Conservation (phyloP, 345 rosid species). For the Citrus maxima region DNA sequence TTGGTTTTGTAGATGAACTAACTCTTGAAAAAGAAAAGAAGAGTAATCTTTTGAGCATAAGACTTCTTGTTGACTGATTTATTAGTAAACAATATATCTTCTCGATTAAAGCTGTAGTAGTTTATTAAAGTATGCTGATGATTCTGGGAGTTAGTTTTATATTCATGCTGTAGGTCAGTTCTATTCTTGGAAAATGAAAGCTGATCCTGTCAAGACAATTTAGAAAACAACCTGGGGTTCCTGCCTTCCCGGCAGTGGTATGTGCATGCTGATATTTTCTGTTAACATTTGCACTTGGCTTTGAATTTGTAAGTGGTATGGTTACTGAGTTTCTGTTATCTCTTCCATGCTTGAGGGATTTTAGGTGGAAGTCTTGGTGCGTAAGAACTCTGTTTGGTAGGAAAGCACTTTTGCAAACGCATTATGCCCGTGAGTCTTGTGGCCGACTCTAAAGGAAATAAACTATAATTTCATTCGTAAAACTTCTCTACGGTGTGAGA, state of each 20-base stretch:
- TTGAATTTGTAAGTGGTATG: neutral
- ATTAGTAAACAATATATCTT: neutral
- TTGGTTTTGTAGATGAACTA: neutral
- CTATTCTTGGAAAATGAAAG: neutral
- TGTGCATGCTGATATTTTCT: neutral
- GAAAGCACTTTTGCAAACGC: neutral
- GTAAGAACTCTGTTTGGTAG: neutral
- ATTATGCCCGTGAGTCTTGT: neutral
- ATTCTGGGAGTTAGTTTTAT: neutral
- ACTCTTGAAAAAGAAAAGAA: neutral
- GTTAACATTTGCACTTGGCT: neutral
- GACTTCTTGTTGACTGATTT: neutral
- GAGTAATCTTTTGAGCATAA: neutral
- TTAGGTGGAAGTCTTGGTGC: neutral
- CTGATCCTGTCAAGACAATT: neutral
- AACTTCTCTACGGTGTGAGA: neutral
- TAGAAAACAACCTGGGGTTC: neutral
- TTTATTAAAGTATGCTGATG: neutral
- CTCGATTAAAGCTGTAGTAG: neutral
- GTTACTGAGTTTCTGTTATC: neutral
- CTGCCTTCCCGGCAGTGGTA: neutral
- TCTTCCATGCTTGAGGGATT: neutral
- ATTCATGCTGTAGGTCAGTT: neutral
- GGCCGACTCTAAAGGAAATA: neutral
- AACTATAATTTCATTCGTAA: neutral